Percentiles rank a stretch among this genome's conserved stretches.
Conservation (phyloP, 768 basidiomycete genomes). For the Scleroderma bovista region DNA sequence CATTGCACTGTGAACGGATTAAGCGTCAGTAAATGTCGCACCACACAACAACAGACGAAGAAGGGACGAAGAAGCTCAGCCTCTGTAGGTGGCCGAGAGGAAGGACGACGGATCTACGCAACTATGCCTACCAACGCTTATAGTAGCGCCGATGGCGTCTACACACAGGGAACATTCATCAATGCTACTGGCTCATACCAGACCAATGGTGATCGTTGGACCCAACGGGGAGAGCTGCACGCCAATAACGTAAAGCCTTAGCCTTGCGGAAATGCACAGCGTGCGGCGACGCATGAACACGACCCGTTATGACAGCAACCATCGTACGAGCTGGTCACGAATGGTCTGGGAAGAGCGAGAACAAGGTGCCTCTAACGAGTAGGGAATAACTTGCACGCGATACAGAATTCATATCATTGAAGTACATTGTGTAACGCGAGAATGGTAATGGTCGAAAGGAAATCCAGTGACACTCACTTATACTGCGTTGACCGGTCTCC, state of each 20-base stretch:
- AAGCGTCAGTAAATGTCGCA: conserved; percentile 23
- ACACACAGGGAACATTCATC: conserved; percentile 15
- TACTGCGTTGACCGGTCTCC: conserved; percentile 57
- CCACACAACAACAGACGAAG: conserved; percentile 10
- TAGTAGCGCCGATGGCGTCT: conserved; percentile 7
- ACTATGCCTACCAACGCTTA: conserved; percentile 6
- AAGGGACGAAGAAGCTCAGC: conserved; percentile 9
- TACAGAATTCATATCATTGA: conserved; percentile 34
- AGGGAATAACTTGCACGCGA: conserved; percentile 31
- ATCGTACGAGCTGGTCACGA: conserved; percentile 21
- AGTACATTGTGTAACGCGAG: conserved; percentile 29
- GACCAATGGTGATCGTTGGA: conserved; percentile 23
- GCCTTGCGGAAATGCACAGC: conserved; percentile 26
- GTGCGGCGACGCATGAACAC: conserved; percentile 23
- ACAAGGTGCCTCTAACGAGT: conserved; percentile 28
- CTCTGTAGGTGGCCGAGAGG: conserved; percentile 1
- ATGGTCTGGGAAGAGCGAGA: conserved; percentile 30
- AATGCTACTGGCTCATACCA: conserved; percentile 30
- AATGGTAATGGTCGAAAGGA: conserved; percentile 21
- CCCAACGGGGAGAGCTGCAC: conserved; percentile 32
- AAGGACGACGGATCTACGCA: conserved; percentile 1
- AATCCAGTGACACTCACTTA: conserved; percentile 64
- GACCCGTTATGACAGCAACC: conserved; percentile 28
- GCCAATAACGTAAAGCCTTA: conserved; percentile 32
- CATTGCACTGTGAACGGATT: conserved; percentile 53